Evolutionary conservation across 345 rosid species (phyloP).

Genomic region (Reutealis trisperma): DNA sequence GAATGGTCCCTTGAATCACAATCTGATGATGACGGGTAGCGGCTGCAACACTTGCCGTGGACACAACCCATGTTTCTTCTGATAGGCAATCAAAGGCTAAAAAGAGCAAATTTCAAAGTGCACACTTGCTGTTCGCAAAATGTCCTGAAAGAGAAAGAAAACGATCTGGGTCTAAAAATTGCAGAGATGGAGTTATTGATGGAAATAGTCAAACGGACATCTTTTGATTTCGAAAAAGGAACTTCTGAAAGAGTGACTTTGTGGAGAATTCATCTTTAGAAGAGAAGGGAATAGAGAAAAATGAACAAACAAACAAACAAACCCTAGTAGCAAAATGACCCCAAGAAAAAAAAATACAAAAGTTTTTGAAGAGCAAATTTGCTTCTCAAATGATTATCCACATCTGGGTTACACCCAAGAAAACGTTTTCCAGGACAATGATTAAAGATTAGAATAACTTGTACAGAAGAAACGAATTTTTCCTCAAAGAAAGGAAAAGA

Average conservation of each 20-base stretch:
- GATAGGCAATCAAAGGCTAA: constrained; percentile 9
- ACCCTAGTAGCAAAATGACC: constrained; percentile 28
- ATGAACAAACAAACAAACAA: constrained; percentile 10
- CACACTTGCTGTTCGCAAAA: constrained; percentile 28
- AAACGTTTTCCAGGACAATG: constrained; percentile 3
- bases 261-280: constrained; percentile 27
- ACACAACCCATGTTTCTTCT: constrained; percentile 74
- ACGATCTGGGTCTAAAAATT: not conserved
- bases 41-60: constrained; percentile 76
- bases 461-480: not conserved
- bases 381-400: not conserved
- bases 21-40: constrained; percentile 61
- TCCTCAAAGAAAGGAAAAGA: not conserved
- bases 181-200: constrained; percentile 15
- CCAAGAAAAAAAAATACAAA: not conserved
- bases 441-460: constrained; percentile 18
- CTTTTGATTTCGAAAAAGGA: constrained; percentile 29
- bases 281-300: not conserved
- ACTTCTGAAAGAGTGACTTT: constrained; percentile 25
- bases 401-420: constrained; percentile 10
- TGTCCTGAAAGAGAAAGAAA: constrained; percentile 25
- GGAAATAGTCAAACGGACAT: constrained; percentile 26
- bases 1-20: constrained; percentile 44
- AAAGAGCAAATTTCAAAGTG: constrained; percentile 11
- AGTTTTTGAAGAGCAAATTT: not conserved